Percentiles rank a stretch among this genome's conserved stretches.
phyloP scores from a whole-genome alignment of 1,139 yeast species.

The Taphrina betulina region DNA sequence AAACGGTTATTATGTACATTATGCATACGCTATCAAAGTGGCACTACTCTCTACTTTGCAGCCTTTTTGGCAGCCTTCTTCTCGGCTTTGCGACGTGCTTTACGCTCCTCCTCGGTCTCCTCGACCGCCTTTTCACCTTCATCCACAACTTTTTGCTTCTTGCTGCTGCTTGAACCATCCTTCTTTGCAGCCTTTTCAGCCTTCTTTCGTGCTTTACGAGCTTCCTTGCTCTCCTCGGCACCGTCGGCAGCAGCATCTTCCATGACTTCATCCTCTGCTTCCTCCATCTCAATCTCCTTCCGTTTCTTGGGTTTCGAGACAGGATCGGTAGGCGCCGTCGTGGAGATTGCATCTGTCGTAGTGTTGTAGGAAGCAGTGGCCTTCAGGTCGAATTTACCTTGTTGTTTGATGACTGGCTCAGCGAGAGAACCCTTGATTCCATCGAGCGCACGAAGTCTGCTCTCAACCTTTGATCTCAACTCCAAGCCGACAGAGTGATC shows the following conservation, averaged over 20 bases:
- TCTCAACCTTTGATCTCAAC: slow-evolving; percentile 90
- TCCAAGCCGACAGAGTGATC: slow-evolving; percentile 90
- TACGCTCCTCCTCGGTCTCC: slow-evolving; percentile 38
- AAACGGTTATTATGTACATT: too few species aligned
- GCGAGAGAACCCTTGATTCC: slow-evolving; percentile 59
- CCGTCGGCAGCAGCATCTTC: slow-evolving; percentile 40
- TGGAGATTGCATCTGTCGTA: slow-evolving; percentile 71
- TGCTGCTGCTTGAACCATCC: slow-evolving; percentile 39
- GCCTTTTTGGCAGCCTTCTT: slow-evolving; percentile 30
- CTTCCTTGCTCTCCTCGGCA: slow-evolving; percentile 48
- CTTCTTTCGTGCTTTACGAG: slow-evolving; percentile 42
- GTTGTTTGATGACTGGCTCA: slow-evolving; percentile 41
- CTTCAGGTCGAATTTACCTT: slow-evolving; percentile 74
- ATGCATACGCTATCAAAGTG: too few species aligned
- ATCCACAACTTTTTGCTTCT: slow-evolving; percentile 39
- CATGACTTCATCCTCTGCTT: slow-evolving; percentile 39
- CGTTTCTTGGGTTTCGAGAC: slow-evolving; percentile 41
- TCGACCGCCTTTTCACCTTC: slow-evolving; percentile 39
- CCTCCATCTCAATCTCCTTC: slow-evolving; percentile 40
- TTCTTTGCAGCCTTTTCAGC: slow-evolving; percentile 37
- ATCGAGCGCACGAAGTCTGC: slow-evolving; percentile 90
- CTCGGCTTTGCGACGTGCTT: slow-evolving; percentile 34
- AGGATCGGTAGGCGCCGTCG: slow-evolving; percentile 40
- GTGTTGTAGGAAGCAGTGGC: slow-evolving; percentile 89
- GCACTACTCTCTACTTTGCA: slow-evolving; percentile 14